Evolutionary conservation across 257 asterid genomes (phyloP), one percentile per base, ranked within the genome.

Genomic region (Primulina eburnea): DNA sequence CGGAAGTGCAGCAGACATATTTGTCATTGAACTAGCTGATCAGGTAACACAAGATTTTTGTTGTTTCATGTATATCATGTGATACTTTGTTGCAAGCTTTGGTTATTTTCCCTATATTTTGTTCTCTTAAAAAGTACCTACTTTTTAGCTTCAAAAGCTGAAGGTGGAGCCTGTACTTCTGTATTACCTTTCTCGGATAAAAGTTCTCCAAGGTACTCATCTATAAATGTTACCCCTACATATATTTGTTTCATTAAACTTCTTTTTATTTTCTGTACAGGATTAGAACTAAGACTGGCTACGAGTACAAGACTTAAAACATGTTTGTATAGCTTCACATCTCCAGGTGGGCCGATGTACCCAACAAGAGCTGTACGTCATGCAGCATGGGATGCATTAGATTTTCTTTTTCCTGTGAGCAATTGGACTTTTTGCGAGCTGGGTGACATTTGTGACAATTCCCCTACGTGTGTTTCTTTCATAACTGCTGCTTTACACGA

Each of bases 341-440:
- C 96, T 63, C 99, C 99, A 6, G 99, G 99, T 64, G 99, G 92
- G 53, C 99, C 97, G 24, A 87, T 85, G 95, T 94, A 94, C 73
- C 97, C 99, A 68, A 94, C 99, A 52, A 81, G 99, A 87, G 92
- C 86, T 72, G 97, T 94, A 71, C 97, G 99, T 20, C 99, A 91
- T 81, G 96, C 99, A 24, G 97, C 97, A 59, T 94, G 99, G 99
- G 88, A 90, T 7, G 82, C 97, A 34, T 82, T 94, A 63, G 90
- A 94, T 71, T 76, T 81, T 77, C 97, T 94, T 75, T 94, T 90
- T 77, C 99, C 97, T 30, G 99, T 94, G 81, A 87, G 97, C 80
- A 11, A 29, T 68, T 55, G 14, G 47, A 30, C 35, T 9, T 35
- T 71, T 65, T 65, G 65, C 66, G 5, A 55, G 56, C 55, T 52